Evolutionary conservation across 495 filamentous ascomycete species (phyloP), one percentile per base, ranked within the genome.

Genomic region (Xylaria grammica): DNA sequence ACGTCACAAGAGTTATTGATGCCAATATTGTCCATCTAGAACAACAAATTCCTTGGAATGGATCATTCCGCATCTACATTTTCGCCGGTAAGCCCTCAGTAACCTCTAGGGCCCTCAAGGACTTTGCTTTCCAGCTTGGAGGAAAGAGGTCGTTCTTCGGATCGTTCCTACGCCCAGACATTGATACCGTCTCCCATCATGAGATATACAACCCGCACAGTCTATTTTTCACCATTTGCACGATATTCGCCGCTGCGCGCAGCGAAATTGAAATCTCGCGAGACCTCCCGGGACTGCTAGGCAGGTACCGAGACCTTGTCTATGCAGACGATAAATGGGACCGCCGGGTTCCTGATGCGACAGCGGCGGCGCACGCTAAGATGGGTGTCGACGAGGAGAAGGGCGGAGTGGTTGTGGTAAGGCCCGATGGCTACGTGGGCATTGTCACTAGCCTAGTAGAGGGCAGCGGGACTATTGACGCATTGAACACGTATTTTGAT

Each of bases 271-370:
- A 91, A 67, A 86, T 95, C 59, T 68, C 79, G 17, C 79, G 84
- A 20, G 77, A 87, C 67, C 81, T 94, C 27, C 93, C 92, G 26
- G 77, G 83, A 42, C 69, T 90, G 13, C 79, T 94, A 32, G 86
- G 85, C 2, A 81, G 90, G 58, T 96, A 96, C 78, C 81, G 87
- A 65, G 86, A 93, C 67, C 90, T 95, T 74, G 83, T 97, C 49
- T 97, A 96, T 70, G 90, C 92, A 5, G 93, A 97, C 67, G 91
- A 96, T 75, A 83, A 91, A 45, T 89, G 88, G 82, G 91, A 94
- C 74, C 78, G 82, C 46, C 80, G 85, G 13, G 87, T 90, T 1
- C 89, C 90, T 0, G 78, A 88, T 49, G 89, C 90, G 20, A 79
- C 78, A 63, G 91, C 87, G 29, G 81, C 91, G 10, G 92, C 92